These are phyloP conservation scores for Sporobolomyces roseus DNA, from an alignment of 768 basidiomycete species.

Conservation along the genomic window DNA sequence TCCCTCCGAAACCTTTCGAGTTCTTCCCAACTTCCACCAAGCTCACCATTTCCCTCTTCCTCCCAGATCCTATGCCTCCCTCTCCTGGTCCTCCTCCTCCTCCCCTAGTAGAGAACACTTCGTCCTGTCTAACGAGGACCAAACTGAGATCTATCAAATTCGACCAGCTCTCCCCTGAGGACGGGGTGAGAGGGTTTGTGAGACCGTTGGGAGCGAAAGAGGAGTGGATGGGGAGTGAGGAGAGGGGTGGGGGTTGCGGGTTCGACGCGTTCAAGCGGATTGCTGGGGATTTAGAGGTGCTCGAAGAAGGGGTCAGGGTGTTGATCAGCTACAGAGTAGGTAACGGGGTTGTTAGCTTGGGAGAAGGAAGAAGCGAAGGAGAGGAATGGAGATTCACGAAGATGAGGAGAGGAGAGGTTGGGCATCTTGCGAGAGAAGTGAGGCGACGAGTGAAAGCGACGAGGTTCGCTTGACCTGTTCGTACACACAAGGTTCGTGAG, in stretches of 20 bases:
- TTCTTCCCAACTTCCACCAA: constrained; percentile 9
- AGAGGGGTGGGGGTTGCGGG: background rate
- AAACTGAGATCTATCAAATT: background rate
- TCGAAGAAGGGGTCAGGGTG: background rate
- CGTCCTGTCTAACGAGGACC: background rate
- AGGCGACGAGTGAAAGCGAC: constrained; percentile 28
- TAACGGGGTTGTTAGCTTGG: no score
- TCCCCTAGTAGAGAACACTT: constrained; percentile 1
- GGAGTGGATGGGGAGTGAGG: background rate
- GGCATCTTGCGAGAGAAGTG: background rate
- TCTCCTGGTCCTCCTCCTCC: constrained; percentile 1
- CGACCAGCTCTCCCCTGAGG: constrained; percentile 1
- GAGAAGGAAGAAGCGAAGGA: no score
- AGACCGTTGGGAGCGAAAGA: background rate
- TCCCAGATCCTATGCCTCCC: background rate
- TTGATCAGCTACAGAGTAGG: constrained; percentile 9
- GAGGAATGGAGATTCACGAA: no score
- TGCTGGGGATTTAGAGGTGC: background rate
- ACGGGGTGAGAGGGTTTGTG: background rate
- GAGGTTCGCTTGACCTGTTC: constrained; percentile 18
- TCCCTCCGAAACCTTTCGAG: background rate
- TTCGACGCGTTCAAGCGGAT: background rate
- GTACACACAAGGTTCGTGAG: no score
- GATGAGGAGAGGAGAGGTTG: background rate
- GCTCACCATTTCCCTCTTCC: background rate